Percentiles rank a stretch among this genome's conserved stretches.
Conservation (phyloP, 495 filamentous ascomycete species). For the Neohortaea acidophila region DNA sequence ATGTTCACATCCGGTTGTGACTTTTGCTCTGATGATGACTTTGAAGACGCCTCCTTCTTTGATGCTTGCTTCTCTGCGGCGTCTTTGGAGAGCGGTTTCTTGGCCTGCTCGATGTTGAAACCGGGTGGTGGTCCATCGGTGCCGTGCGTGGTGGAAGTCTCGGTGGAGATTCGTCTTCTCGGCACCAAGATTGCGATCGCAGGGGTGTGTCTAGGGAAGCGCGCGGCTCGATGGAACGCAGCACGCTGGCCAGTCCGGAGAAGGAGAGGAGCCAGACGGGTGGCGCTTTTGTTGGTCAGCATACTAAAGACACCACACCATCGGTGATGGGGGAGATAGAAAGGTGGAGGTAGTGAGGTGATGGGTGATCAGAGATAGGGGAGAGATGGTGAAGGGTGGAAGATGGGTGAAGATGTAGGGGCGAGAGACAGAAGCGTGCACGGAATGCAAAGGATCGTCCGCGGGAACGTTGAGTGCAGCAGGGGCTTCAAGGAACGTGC, state of each 20-base stretch:
- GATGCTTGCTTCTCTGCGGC: conserved; percentile 27
- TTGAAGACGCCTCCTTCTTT: conserved; percentile 20
- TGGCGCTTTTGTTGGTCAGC: conserved; percentile 5
- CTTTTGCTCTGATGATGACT: conserved; percentile 19
- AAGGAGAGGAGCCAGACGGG: conserved; percentile 22
- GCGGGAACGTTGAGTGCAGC: background rate
- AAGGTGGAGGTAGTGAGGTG: background rate
- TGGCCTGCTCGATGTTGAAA: conserved; percentile 81
- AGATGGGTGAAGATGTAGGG: too few species aligned
- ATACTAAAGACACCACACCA: too few species aligned
- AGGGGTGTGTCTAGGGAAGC: conserved; percentile 19
- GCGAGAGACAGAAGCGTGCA: too few species aligned
- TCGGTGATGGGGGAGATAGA: background rate
- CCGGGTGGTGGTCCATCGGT: conserved; percentile 69
- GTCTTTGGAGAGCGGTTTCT: conserved; percentile 46
- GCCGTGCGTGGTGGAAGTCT: conserved; percentile 40
- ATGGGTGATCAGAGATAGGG: background rate
- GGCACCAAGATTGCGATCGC: conserved; percentile 29
- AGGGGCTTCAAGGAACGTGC: background rate
- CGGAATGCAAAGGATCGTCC: too few species aligned
- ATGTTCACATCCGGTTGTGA: conserved; percentile 17
- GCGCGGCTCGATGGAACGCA: conserved; percentile 17
- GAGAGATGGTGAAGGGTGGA: background rate
- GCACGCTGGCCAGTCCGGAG: conserved; percentile 22
- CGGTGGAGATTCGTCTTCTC: conserved; percentile 39